phyloP scores from a whole-genome alignment of 139 green algal species.

The Haematococcus lacustris region DNA sequence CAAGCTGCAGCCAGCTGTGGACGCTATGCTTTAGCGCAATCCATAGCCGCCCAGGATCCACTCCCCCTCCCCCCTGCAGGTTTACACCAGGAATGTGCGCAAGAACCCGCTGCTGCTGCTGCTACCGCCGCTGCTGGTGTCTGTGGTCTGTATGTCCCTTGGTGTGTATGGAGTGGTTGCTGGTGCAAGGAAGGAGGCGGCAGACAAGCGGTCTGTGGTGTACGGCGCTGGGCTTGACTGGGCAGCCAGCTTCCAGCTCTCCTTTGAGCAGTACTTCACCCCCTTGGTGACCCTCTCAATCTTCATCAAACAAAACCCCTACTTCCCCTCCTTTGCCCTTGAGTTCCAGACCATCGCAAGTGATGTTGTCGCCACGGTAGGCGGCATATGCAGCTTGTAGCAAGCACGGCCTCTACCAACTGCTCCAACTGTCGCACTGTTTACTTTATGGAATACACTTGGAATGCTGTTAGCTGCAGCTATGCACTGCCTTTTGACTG shows the following conservation, averaged over 20 bases:
- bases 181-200: not conserved
- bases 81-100: not conserved
- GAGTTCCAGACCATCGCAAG: not conserved
- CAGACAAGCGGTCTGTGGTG: not conserved
- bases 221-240: constrained; percentile 1
- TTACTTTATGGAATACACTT: no score
- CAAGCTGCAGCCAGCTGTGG: no score
- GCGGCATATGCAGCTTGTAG: no score
- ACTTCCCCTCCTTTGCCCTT: not conserved
- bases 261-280: constrained; percentile 4
- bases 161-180: constrained; percentile 3
- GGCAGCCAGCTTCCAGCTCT: constrained; percentile 6
- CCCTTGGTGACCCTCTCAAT: constrained; percentile 1
- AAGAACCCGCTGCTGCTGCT: constrained; percentile 7
- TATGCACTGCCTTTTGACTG: no score
- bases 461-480: no score
- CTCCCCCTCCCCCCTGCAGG: no score
- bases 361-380: not conserved
- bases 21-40: no score
- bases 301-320: not conserved
- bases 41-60: no score
- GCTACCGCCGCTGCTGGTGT: not conserved
- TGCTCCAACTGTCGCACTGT: no score
- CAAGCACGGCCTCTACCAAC: no score
- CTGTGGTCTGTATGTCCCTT: not conserved